phyloP scores from a whole-genome alignment of 768 basidiomycete species.

The Phallus indusiatus region DNA sequence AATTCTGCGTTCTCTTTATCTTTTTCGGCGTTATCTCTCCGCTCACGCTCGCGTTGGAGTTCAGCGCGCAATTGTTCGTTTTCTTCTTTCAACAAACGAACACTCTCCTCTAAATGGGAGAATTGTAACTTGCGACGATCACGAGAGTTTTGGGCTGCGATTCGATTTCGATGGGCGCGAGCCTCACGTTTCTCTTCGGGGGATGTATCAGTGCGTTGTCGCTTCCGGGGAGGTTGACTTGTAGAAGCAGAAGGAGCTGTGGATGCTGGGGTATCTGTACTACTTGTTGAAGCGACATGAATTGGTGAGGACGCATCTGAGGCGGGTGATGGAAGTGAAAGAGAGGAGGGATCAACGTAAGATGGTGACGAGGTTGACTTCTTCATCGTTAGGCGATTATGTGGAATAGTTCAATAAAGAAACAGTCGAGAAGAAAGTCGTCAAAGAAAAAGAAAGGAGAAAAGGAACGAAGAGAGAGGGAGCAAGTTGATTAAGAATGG shows the following conservation, averaged over 20 bases:
- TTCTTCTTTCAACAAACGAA: slow-evolving; percentile 73
- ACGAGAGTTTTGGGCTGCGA: slow-evolving; percentile 88
- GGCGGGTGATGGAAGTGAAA: slow-evolving; percentile 29
- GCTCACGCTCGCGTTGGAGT: slow-evolving; percentile 25
- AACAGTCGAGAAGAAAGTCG: not conserved
- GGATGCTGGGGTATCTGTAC: slow-evolving; percentile 13
- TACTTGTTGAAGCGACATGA: slow-evolving; percentile 11
- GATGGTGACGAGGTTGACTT: slow-evolving; percentile 7
- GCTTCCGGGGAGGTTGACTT: slow-evolving; percentile 55
- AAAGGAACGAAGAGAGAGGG: not conserved
- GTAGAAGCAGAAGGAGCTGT: slow-evolving; percentile 9
- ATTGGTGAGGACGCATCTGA: slow-evolving; percentile 21
- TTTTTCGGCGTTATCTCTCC: slow-evolving; percentile 26
- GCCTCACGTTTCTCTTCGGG: slow-evolving; percentile 81
- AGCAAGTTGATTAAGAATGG: no score
- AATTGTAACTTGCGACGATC: slow-evolving; percentile 87
- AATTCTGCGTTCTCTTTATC: slow-evolving; percentile 69
- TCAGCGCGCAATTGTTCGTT: slow-evolving; percentile 63
- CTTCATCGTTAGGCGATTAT: not conserved
- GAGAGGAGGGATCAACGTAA: slow-evolving; percentile 30
- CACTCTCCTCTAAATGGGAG: slow-evolving; percentile 51
- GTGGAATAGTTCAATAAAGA: not conserved
- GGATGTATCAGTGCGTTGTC: slow-evolving; percentile 50
- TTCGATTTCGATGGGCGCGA: slow-evolving; percentile 83
- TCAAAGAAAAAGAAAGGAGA: not conserved